Evolutionary conservation across 1,284 basidiomycete genomes (phyloP), one percentile per base, ranked within the genome.

Genomic region (Schizopora paradoxa): DNA sequence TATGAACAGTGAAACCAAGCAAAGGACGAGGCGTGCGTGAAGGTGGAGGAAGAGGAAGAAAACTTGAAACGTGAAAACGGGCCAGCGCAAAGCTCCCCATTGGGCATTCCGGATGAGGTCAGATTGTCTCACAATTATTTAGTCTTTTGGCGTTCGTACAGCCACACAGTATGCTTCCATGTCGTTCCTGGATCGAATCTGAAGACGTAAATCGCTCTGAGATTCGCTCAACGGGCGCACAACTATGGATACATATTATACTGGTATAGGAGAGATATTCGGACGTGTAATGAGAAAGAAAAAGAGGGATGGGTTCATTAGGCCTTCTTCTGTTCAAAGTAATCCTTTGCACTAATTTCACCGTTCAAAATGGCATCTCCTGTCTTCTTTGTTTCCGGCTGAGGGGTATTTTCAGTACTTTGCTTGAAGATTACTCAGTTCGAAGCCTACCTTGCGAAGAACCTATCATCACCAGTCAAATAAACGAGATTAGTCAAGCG

Each of bases 361-460:
- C 67, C 65, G 5, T 58, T 54, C 16, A 78, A 62, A 21, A 79
- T 73, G 40, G 65, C 61, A 41, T 69, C 59, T 1, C 74, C 75
- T 28, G 75, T 66, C 37, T 73, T 66, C 54, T 75, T 76, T 44
- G 72, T 57, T 10, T 60, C 59, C 10, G 65, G 49, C 59, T 67
- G 29, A 3, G 43, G 25, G 13, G 18, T 10, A 7, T 7, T 6
- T n/a, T 43, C 11, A 35, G 40, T 42, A 42, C 11, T 5, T n/a
- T 16, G 16, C 36, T 13, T 14, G 7, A 18, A 13, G 2, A 25
- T 34, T 10, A 34, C 10, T 22, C 7, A 14, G 13, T 22, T 19
- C 18, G 31, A 10, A 22, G 13, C 37, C 11, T 33, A 45, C 43
- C 21, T 50, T 34, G 11, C 37, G 41, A 5, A 45, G 18, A 8